Base-by-base conservation (phyloP, 768 basidiomycete genomes). In the Amanita subjunquillea region DNA sequence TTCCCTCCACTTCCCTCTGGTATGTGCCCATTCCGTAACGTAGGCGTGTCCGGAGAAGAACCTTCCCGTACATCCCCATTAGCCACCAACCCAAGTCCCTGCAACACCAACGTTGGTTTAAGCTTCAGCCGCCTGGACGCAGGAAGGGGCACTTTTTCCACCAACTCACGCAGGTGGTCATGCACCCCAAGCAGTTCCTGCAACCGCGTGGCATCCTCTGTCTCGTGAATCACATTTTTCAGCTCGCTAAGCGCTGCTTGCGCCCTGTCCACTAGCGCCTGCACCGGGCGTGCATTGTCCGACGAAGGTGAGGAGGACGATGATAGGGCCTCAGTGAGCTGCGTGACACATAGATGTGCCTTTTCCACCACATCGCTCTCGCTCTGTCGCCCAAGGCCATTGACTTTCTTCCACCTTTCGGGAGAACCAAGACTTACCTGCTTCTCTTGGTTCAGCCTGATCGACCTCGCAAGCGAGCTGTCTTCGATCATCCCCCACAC, bases 401-500 rank as follows among this genome's bases (percentile, higher is more conserved):
- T 12, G 13, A 29, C 1, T 7, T 39, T 20, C 13, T 6, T 43
- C 58, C 51, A 48, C 27, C 20, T 22, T 36, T 36, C 51, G 38
- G 12, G 34, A 27, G 49, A 36, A 36, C 4, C 13, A 38, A 25
- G 42, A 57, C 64, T 7, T 9, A 77, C 77, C 67, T 77, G 75
- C 67, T 76, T 77, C 69, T 77, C 77, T 62, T 82, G 77, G 41
- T 63, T 65, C 53, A 76, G 69, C 48, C 81, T 70, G 52, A 90
- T 82, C 12, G 80, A 77, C 64, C 76, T 79, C 3, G 89, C 89
- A 27, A 91, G 69, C 65, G 87, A 83, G 64, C 88, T 90, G 56
- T 88, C 86, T 65, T 91, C 87, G 50, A 91, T 87, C 79, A 91
- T 78, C 0, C 78, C 79, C 89, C 89, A 91, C 10, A 91, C 77